Percentiles rank a stretch among this genome's conserved stretches.
These are phyloP conservation scores for Aspergillus sp. DNA, from an alignment of 2,329 filamentous ascomycete species.

Conservation along the genomic window DNA sequence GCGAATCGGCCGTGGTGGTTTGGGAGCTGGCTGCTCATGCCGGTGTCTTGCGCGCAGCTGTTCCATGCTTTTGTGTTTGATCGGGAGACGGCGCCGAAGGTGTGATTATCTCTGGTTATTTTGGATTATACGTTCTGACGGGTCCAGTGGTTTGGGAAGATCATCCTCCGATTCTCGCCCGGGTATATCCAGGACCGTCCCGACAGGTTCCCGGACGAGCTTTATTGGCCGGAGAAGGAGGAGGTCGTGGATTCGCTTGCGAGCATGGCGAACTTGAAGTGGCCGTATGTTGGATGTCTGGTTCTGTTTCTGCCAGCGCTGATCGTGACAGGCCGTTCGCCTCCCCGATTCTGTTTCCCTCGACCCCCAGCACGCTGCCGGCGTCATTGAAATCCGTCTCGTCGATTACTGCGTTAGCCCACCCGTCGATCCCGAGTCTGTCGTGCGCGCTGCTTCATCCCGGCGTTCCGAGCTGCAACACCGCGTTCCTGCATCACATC, in stretches of 20 bases:
- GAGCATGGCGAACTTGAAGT: constrained; percentile 69
- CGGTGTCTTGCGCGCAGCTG: constrained; percentile 64
- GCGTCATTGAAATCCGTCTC: constrained; percentile 59
- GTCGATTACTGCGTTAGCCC: constrained; percentile 72
- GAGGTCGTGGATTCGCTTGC: constrained; percentile 74
- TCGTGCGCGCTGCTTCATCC: constrained; percentile 89
- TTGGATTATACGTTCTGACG: constrained; percentile 2
- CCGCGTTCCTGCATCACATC: constrained; percentile 81
- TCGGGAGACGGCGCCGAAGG: constrained; percentile 60
- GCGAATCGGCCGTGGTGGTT: constrained; percentile 71
- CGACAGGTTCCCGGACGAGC: constrained; percentile 52
- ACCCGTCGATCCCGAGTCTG: constrained; percentile 74
- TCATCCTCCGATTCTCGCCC: constrained; percentile 61
- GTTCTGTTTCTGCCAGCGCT: neutral
- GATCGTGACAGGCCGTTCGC: constrained; percentile 53
- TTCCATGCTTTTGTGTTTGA: constrained; percentile 70
- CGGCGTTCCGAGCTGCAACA: constrained; percentile 73
- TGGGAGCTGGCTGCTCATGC: constrained; percentile 74
- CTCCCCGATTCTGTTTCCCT: constrained; percentile 78
- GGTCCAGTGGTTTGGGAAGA: constrained; percentile 49
- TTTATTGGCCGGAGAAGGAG: constrained; percentile 65
- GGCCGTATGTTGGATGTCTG: constrained; percentile 56
- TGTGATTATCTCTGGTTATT: constrained; percentile 23
- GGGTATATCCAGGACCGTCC: constrained; percentile 72
- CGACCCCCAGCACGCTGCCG: constrained; percentile 48